phyloP scores from a whole-genome alignment of 2,329 filamentous ascomycete species.

The Ophiostoma triangulosporum region DNA sequence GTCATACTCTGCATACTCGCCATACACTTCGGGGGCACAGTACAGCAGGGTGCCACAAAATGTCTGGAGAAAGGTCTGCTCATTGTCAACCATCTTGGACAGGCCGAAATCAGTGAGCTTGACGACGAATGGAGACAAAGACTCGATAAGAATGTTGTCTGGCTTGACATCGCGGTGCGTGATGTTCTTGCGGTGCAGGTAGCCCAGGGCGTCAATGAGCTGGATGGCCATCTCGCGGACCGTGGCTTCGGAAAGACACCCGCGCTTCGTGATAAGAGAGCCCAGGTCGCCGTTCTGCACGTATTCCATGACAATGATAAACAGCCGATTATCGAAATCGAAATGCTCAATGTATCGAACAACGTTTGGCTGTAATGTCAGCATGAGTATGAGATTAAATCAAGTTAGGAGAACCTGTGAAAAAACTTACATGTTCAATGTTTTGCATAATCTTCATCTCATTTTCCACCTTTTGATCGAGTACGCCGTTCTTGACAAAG shows the following conservation, averaged over 20 bases:
- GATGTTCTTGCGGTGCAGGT: conserved; percentile 77
- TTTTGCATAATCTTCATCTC: conserved; percentile 93
- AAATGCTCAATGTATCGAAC: conserved; percentile 84
- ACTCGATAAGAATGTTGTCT: conserved; percentile 84
- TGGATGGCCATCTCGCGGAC: conserved; percentile 63
- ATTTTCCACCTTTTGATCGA: conserved; percentile 87
- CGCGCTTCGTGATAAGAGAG: conserved; percentile 49
- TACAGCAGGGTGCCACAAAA: conserved; percentile 95
- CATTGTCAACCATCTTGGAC: conserved; percentile 83
- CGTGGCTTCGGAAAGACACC: conserved; percentile 50
- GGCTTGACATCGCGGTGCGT: conserved; percentile 98
- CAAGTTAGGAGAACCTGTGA: not conserved
- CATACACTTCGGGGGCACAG: conserved; percentile 93
- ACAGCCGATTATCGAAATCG: conserved; percentile 65
- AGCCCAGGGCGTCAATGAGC: conserved; percentile 68
- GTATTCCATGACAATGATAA: conserved; percentile 97
- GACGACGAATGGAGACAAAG: conserved; percentile 58
- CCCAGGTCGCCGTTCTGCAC: conserved; percentile 74
- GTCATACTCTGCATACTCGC: conserved; percentile 54
- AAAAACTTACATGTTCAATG: conserved; percentile 58
- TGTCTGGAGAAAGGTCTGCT: conserved; percentile 85
- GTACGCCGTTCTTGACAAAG: conserved; percentile 82
- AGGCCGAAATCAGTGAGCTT: conserved; percentile 95
- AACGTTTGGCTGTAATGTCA: conserved; percentile 54
- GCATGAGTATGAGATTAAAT: not conserved